These are phyloP conservation scores for Trichothecium roseum DNA, from an alignment of 2,329 filamentous ascomycete genomes.

Conservation along the genomic window DNA sequence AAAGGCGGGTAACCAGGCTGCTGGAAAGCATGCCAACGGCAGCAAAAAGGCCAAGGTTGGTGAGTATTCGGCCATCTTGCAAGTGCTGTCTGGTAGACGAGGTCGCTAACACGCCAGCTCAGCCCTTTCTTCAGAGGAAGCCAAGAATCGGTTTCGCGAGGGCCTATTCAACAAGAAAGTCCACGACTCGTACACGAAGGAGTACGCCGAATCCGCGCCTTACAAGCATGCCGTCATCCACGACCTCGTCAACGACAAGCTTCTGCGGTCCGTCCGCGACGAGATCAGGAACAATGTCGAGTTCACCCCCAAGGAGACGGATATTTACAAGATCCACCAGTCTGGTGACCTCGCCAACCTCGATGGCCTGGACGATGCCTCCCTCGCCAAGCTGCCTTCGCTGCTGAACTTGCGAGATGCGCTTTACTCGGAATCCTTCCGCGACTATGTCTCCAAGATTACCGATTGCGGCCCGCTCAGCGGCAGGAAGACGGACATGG, in stretches of 20 bases:
- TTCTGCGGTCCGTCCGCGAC: slow-evolving; percentile 75
- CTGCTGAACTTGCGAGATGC: slow-evolving; percentile 89
- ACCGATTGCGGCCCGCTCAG: slow-evolving; percentile 81
- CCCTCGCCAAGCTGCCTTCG: slow-evolving; percentile 76
- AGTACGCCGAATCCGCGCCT: slow-evolving; percentile 54
- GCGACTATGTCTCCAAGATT: slow-evolving; percentile 77
- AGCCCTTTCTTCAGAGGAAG: slow-evolving; percentile 39
- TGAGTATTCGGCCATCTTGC: slow-evolving; percentile 15
- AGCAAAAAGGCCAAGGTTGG: slow-evolving; percentile 45
- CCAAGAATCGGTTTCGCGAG: slow-evolving; percentile 50
- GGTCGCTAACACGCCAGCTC: background rate
- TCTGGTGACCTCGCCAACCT: slow-evolving; percentile 95
- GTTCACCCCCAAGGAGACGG: slow-evolving; percentile 97
- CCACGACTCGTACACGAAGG: slow-evolving; percentile 46
- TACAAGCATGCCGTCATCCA: slow-evolving; percentile 93
- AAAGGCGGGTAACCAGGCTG: slow-evolving; percentile 40
- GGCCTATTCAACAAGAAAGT: slow-evolving; percentile 54
- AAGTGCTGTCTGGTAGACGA: background rate
- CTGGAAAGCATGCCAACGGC: slow-evolving; percentile 26
- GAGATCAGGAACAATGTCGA: slow-evolving; percentile 87
- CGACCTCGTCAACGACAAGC: slow-evolving; percentile 64
- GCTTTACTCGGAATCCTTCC: slow-evolving; percentile 82
- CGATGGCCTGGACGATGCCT: slow-evolving; percentile 81
- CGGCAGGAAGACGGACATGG: slow-evolving; percentile 95
- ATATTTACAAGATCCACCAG: slow-evolving; percentile 99